Percentiles rank a stretch among this genome's conserved stretches.
Evolutionary conservation across 805 yeast species (phyloP).

Genomic region (Ogataea angusta): DNA sequence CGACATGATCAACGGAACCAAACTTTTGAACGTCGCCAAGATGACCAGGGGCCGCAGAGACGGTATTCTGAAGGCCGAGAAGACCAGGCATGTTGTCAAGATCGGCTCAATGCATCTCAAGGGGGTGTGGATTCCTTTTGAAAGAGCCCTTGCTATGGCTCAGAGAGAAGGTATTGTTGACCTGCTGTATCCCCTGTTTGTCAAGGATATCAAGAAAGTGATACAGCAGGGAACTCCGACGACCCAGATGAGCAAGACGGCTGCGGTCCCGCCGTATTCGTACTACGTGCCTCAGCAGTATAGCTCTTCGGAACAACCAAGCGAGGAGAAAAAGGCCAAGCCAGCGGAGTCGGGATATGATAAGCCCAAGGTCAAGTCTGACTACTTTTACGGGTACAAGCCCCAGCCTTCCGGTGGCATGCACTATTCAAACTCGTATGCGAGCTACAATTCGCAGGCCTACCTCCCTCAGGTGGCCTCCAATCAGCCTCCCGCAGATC

Average conservation of each 20-base stretch:
- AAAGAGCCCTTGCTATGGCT: slow-evolving; percentile 65
- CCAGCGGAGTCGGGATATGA: not conserved
- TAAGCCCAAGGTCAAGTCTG: slow-evolving; percentile 3
- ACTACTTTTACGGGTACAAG: slow-evolving; percentile 11
- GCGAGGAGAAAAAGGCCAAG: slow-evolving; percentile 8
- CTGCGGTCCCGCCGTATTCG: slow-evolving; percentile 10
- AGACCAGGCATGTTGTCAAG: slow-evolving; percentile 65
- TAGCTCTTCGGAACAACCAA: not conserved
- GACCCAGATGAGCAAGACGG: slow-evolving; percentile 21
- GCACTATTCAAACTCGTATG: slow-evolving; percentile 5
- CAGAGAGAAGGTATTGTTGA: slow-evolving; percentile 65
- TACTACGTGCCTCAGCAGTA: slow-evolving; percentile 14
- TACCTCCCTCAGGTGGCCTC: not conserved
- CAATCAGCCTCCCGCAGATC: not conserved
- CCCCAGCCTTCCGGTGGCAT: slow-evolving; percentile 9
- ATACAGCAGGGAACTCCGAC: slow-evolving; percentile 39
- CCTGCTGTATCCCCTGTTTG: slow-evolving; percentile 54
- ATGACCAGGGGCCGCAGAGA: slow-evolving; percentile 74
- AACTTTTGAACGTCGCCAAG: slow-evolving; percentile 63
- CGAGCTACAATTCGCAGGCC: slow-evolving; percentile 2
- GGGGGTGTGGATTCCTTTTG: slow-evolving; percentile 77
- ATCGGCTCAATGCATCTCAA: slow-evolving; percentile 74
- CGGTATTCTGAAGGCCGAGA: slow-evolving; percentile 65
- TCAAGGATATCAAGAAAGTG: slow-evolving; percentile 57
- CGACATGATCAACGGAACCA: slow-evolving; percentile 71